These are phyloP conservation scores for Lactarius psammicola DNA, from an alignment of 768 basidiomycete species.

Conservation along the genomic window DNA sequence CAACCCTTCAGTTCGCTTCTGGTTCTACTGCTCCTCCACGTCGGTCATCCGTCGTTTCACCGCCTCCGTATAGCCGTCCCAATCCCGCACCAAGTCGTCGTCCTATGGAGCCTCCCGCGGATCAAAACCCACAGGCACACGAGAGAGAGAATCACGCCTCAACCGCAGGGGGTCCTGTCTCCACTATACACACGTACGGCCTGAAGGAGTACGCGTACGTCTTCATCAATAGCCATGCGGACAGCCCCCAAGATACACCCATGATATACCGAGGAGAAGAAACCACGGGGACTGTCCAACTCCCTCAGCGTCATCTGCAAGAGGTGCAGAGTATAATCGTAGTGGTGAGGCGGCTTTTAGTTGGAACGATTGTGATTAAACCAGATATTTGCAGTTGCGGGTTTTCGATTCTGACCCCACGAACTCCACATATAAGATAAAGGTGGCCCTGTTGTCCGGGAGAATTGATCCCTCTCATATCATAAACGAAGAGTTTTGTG, in stretches of 20 bases:
- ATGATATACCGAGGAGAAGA: conserved; percentile 19
- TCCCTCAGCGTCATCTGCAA: conserved; percentile 2
- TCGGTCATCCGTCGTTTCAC: not conserved
- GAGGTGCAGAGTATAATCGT: conserved; percentile 12
- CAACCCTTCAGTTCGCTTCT: not conserved
- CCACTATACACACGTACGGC: not conserved
- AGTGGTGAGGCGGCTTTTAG: conserved; percentile 8
- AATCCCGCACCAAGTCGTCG: not conserved
- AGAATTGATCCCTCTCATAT: not conserved
- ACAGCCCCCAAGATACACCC: conserved; percentile 1
- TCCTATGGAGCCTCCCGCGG: not conserved
- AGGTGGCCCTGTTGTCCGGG: not conserved
- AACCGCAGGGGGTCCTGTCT: no score
- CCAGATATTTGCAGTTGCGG: not conserved
- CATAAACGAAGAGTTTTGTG: not conserved
- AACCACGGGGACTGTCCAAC: conserved; percentile 7
- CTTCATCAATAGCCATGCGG: conserved; percentile 16
- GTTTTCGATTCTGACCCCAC: conserved; percentile 8
- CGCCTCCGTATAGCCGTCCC: not conserved
- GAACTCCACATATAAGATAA: not conserved
- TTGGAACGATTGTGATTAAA: not conserved
- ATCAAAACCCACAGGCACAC: not conserved
- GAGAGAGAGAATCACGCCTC: not conserved
- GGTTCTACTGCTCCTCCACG: not conserved
- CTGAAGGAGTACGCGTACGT: conserved; percentile 16